Percentiles rank a stretch among this genome's conserved stretches.
Evolutionary conservation across 768 basidiomycete genomes (phyloP).

Genomic region (Podaxis mareebaensis): DNA sequence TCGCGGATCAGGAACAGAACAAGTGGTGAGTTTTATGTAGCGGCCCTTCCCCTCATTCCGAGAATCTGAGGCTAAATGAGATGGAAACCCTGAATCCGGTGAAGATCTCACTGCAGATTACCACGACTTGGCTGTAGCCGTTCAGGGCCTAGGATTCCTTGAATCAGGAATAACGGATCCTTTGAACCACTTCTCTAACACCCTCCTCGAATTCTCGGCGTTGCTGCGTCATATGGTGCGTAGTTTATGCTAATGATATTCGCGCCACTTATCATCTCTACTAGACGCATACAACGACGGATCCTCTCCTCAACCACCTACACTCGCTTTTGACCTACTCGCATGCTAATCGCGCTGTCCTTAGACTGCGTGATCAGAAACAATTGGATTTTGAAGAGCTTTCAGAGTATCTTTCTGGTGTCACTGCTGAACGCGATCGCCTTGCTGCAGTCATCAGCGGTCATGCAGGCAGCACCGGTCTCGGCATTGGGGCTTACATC

Average conservation of each 20-base stretch:
- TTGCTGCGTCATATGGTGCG: conserved; percentile 80
- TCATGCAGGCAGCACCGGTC: conserved; percentile 81
- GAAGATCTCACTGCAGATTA: conserved; percentile 98
- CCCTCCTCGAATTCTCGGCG: conserved; percentile 92
- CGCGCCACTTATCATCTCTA: not conserved
- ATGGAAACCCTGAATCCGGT: conserved; percentile 74
- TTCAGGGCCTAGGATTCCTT: conserved; percentile 96
- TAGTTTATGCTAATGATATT: conserved; percentile 4
- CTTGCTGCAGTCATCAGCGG: conserved; percentile 87
- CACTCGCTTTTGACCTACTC: conserved; percentile 95
- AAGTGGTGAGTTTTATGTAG: conserved; percentile 67
- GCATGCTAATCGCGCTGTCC: conserved; percentile 88
- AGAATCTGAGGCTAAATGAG: conserved; percentile 84
- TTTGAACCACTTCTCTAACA: conserved; percentile 95
- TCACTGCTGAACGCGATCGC: conserved; percentile 90
- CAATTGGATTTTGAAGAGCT: conserved; percentile 98
- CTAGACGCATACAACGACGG: conserved; percentile 87
- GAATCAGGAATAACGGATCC: conserved; percentile 99
- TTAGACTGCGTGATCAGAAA: conserved; percentile 96
- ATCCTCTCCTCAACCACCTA: conserved; percentile 87
- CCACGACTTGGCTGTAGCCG: conserved; percentile 93
- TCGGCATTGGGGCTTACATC: conserved; percentile 86
- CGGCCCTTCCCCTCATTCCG: conserved; percentile 31
- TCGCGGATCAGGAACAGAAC: conserved; percentile 76
- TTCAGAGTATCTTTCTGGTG: conserved; percentile 90